Base-by-base conservation (phyloP, 2,329 filamentous ascomycete species). In the Diaporthe vexans region DNA sequence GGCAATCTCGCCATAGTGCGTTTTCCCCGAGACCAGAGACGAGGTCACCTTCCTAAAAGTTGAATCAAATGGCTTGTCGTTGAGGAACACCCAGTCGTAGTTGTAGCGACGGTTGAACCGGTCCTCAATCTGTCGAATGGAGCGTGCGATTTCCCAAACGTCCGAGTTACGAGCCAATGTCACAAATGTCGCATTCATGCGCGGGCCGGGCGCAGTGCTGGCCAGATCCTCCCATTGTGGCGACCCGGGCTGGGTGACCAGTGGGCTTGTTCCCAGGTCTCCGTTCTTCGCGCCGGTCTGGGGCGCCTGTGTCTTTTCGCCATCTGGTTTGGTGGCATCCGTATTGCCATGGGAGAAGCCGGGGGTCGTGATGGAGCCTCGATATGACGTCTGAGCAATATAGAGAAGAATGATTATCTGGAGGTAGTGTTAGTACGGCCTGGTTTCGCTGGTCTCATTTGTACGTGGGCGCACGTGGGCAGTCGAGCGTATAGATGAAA, bases 11-110 rank as follows among this genome's bases (percentile, higher is more conserved):
- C 95, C 97, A 82, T 98, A 99, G 83, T 94, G 91, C 59, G 97
- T 95, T 79, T 91, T 97, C 73, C 97, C 97, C 17, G 96, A 98
- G n/a, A 97, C 94, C 51, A 99, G 90, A 1, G 95, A 92, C 6
- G 90, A 90, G 5, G 97, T 99, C 77, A 98, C 89, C 84, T 95
- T 96, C 85, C 95, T 98, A 89, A 99, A 99, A 13, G 91, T 92
- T 4, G 94, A 94, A 81, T 98, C 94, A 81, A 99, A 99, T 0
- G 95, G 94, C 83, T 95, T 91, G 82, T 99, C 97, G 85, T 99
- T 99, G 76, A 99, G 88, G 86, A 99, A 99, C 71, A 99, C 96
- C 97, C 97, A 99, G 83, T 98, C 96, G 85, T 99, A 99, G 87
- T 97, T 93, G 87, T 94, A 98, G 80, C 96, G 94, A 80, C 92